A percentile compares a stretch with the other conserved stretches of the same genome.
Conservation (phyloP, 345 rosid species). For the Ailanthus altissimus region DNA sequence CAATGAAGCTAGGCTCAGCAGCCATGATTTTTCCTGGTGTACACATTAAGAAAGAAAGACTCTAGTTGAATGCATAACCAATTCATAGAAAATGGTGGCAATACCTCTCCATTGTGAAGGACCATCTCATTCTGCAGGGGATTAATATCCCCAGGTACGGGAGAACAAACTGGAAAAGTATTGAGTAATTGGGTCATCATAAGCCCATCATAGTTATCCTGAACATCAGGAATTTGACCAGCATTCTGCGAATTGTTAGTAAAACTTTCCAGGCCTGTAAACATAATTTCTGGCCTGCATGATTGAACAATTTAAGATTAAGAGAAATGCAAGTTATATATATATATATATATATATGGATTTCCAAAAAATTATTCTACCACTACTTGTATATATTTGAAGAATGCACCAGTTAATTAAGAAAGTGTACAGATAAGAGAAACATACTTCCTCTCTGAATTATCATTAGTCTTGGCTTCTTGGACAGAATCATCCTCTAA, state of each 20-base stretch:
- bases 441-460: slow-evolving; percentile 62
- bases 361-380: not conserved
- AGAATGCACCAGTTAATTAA: slow-evolving; percentile 4
- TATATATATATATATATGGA: not conserved
- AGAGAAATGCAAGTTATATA: slow-evolving; percentile 26
- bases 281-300: slow-evolving; percentile 67
- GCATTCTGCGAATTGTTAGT: slow-evolving; percentile 37
- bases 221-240: slow-evolving; percentile 56
- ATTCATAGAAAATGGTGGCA: slow-evolving; percentile 15
- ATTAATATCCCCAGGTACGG: slow-evolving; percentile 53
- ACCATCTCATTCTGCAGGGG: slow-evolving; percentile 52
- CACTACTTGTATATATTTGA: not conserved
- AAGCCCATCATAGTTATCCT: slow-evolving; percentile 73
- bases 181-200: slow-evolving; percentile 77
- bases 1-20: not conserved
- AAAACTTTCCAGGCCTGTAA: slow-evolving; percentile 46
- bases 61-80: slow-evolving; percentile 1
- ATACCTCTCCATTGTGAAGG: slow-evolving; percentile 78
- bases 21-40: not conserved
- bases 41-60: slow-evolving; percentile 5
- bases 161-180: slow-evolving; percentile 54
- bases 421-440: slow-evolving; percentile 9
- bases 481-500: slow-evolving; percentile 72
- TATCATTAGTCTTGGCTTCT: slow-evolving; percentile 53
- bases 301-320: slow-evolving; percentile 13